phyloP scores from a whole-genome alignment of 306 rosid genomes.

The Nissolia schottii region DNA sequence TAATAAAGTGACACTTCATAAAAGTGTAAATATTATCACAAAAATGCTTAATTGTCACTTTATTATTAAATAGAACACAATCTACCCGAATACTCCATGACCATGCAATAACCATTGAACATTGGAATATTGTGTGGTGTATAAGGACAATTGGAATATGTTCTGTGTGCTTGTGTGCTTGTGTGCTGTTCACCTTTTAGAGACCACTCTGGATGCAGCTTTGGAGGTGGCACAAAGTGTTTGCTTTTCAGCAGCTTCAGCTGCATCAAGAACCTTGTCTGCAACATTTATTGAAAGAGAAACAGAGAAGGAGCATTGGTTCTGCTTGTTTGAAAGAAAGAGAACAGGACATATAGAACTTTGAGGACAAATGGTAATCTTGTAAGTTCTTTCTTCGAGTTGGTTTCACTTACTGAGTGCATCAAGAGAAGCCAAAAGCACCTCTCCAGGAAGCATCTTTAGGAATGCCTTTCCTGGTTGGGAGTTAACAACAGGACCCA shows the following conservation, averaged over 20 bases:
- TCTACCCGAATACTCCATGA: too few species aligned
- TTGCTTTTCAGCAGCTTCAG: conserved; percentile 92
- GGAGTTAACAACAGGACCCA: conserved; percentile 66
- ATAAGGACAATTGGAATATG: too few species aligned
- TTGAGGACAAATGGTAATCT: neutral
- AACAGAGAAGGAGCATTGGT: neutral
- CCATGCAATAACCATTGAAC: too few species aligned
- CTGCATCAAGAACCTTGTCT: conserved; percentile 91
- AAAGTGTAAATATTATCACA: too few species aligned
- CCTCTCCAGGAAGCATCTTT: conserved; percentile 86
- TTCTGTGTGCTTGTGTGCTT: neutral
- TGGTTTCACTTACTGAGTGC: conserved; percentile 76
- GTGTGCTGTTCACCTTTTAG: conserved; percentile 47
- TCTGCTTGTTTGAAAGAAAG: neutral
- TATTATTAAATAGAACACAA: too few species aligned
- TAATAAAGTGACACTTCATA: too few species aligned
- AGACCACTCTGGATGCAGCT: conserved; percentile 61
- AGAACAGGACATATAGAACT: neutral
- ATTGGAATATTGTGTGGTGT: too few species aligned
- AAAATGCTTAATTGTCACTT: too few species aligned
- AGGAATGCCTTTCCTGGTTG: conserved; percentile 74
- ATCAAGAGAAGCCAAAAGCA: conserved; percentile 85
- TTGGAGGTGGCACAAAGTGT: conserved; percentile 67
- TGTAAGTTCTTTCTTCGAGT: neutral
- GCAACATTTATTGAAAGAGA: conserved; percentile 22